These are phyloP conservation scores for Neoscytalidium dimidiatum DNA, from an alignment of 2,329 filamentous ascomycete genomes.

Conservation along the genomic window DNA sequence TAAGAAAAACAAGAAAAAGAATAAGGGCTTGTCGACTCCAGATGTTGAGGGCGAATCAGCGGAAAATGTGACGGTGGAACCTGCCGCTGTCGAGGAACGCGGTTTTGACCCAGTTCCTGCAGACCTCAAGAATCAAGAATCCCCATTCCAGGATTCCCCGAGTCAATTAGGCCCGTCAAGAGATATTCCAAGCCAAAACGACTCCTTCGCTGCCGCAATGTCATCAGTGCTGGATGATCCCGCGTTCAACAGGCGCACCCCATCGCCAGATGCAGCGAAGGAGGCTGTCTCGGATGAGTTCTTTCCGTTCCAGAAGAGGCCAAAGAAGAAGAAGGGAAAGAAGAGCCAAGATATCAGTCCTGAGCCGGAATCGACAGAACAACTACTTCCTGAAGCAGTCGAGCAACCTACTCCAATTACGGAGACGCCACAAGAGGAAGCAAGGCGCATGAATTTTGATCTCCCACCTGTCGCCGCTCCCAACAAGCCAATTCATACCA, in stretches of 20 bases:
- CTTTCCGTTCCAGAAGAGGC: conserved; percentile 27
- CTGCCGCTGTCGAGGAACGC: conserved; percentile 27
- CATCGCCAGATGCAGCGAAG: conserved; percentile 19
- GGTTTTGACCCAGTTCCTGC: no score
- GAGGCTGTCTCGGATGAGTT: conserved; percentile 31
- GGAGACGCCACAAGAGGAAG: background rate
- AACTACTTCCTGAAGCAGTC: background rate
- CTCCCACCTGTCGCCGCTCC: background rate
- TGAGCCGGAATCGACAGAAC: background rate
- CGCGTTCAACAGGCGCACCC: conserved; percentile 27
- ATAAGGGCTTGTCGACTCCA: background rate
- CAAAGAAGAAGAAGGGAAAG: conserved; percentile 34
- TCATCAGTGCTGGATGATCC: conserved; percentile 41
- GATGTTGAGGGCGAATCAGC: background rate
- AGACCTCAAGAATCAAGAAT: background rate
- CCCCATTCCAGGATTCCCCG: background rate
- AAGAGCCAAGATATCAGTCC: conserved; percentile 22
- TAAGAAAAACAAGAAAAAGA: conserved; percentile 34
- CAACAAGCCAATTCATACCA: background rate
- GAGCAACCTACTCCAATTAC: background rate
- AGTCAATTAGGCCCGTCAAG: background rate
- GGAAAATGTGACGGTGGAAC: background rate
- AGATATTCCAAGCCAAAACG: background rate
- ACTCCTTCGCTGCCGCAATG: conserved; percentile 36
- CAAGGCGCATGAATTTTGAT: background rate